These are phyloP conservation scores for Penicillium bialowiezense DNA, from an alignment of 495 filamentous ascomycete genomes.

Conservation along the genomic window DNA sequence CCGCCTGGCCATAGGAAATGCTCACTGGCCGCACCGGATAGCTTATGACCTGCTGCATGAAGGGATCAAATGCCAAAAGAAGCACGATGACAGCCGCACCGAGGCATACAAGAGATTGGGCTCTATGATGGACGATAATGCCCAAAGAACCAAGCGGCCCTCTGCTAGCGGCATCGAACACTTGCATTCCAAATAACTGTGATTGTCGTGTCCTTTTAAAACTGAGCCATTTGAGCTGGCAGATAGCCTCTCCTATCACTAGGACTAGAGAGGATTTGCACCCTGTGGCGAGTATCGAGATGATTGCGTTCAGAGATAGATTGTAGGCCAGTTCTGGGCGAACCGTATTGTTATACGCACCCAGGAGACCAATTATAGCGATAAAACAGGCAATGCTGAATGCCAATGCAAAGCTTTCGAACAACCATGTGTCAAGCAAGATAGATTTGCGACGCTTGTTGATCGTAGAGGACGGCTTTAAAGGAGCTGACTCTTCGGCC, in stretches of 20 bases:
- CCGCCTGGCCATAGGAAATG: background rate
- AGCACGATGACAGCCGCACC: conserved; percentile 28
- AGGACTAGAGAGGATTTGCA: conserved; percentile 29
- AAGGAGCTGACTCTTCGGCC: background rate
- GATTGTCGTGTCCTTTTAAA: conserved; percentile 22
- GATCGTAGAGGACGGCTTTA: too few relatives aligned
- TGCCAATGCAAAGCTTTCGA: conserved; percentile 1
- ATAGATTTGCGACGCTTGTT: too few relatives aligned
- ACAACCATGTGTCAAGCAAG: conserved; percentile 10
- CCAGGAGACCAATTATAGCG: conserved; percentile 11
- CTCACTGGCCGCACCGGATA: conserved; percentile 11
- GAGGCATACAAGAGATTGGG: conserved; percentile 12
- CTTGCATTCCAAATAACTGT: conserved; percentile 16
- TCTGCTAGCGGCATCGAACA: conserved; percentile 36
- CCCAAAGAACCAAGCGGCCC: conserved; percentile 35
- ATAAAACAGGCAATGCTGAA: conserved; percentile 15
- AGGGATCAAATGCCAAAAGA: conserved; percentile 29
- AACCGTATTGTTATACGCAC: conserved; percentile 5
- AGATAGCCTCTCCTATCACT: conserved; percentile 21
- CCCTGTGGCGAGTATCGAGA: conserved; percentile 30
- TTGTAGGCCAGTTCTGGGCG: conserved; percentile 1
- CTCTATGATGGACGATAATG: conserved; percentile 22
- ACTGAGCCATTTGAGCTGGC: conserved; percentile 40
- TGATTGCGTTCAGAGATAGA: conserved; percentile 32
- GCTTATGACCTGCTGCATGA: conserved; percentile 29